Percentiles rank a stretch among this genome's conserved stretches.
phyloP scores from a whole-genome alignment of 2,329 filamentous ascomycete genomes.

The Aspergillus tanneri region DNA sequence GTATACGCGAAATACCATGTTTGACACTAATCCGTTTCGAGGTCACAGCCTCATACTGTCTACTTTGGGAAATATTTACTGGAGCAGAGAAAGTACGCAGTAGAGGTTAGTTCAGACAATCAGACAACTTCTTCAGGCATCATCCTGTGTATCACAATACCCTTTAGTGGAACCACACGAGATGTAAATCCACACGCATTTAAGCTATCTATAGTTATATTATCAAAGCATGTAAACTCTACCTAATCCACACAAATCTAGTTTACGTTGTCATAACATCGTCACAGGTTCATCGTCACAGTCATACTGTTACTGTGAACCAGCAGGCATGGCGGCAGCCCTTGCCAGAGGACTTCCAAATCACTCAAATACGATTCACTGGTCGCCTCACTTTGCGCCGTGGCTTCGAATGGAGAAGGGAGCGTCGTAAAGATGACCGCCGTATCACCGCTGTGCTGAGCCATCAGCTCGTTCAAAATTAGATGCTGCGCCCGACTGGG shows the following conservation, averaged over 20 bases:
- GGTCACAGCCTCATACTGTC: too few species aligned
- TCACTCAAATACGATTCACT: constrained; percentile 74
- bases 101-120: too few species aligned
- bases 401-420: constrained; percentile 76
- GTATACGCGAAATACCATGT: too few species aligned
- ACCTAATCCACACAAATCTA: neutral
- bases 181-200: neutral
- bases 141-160: too few species aligned
- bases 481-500: constrained; percentile 81
- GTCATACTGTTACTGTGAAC: constrained; percentile 90
- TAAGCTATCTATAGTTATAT: constrained; percentile 8
- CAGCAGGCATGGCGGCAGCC: constrained; percentile 71
- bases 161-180: too few species aligned
- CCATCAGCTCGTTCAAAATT: constrained; percentile 82
- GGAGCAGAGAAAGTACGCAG: too few species aligned
- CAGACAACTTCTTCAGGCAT: too few species aligned
- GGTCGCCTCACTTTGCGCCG: constrained; percentile 66
- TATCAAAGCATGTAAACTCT: constrained; percentile 1
- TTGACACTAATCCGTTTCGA: too few species aligned
- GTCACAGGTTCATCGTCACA: constrained; percentile 58
- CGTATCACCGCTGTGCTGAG: constrained; percentile 64
- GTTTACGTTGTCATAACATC: constrained; percentile 7
- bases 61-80: too few species aligned
- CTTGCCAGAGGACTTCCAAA: constrained; percentile 74
- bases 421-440: constrained; percentile 81